Conservation (phyloP, 148 eudicot genomes). For the Amaranthus cruentus region DNA sequence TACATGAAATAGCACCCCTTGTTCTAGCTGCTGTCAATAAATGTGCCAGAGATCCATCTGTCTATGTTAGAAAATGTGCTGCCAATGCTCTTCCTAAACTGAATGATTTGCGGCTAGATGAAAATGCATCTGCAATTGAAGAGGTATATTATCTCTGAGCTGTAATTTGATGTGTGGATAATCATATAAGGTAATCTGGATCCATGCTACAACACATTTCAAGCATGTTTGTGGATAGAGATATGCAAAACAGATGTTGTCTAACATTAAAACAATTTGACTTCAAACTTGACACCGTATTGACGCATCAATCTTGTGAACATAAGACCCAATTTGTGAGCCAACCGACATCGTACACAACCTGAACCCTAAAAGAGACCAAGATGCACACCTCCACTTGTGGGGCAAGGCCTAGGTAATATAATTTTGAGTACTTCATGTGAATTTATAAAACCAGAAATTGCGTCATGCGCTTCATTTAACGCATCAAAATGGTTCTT, state of each 20-base stretch:
- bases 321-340: too few relatives aligned
- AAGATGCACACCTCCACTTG: not conserved
- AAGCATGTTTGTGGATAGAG: not conserved
- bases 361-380: too few relatives aligned
- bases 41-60: conserved; percentile 98
- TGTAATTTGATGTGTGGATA: conserved; percentile 7
- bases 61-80: conserved; percentile 93
- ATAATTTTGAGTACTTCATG: too few relatives aligned
- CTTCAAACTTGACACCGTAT: too few relatives aligned
- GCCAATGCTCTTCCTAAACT: conserved; percentile 97
- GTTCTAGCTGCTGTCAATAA: conserved; percentile 83
- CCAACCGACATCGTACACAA: too few relatives aligned
- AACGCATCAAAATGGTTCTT: too few relatives aligned
- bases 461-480: too few relatives aligned
- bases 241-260: too few relatives aligned
- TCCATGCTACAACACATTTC: not conserved
- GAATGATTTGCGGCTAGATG: conserved; percentile 86
- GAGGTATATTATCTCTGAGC: conserved; percentile 46
- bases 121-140: conserved; percentile 60
- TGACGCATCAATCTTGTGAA: too few relatives aligned
- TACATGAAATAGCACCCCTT: conserved; percentile 79
- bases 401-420: not conserved
- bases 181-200: not conserved
- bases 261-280: too few relatives aligned
- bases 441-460: too few relatives aligned